Base-by-base conservation (phyloP, 805 yeast genomes). In the Metschnikowia lunata region DNA sequence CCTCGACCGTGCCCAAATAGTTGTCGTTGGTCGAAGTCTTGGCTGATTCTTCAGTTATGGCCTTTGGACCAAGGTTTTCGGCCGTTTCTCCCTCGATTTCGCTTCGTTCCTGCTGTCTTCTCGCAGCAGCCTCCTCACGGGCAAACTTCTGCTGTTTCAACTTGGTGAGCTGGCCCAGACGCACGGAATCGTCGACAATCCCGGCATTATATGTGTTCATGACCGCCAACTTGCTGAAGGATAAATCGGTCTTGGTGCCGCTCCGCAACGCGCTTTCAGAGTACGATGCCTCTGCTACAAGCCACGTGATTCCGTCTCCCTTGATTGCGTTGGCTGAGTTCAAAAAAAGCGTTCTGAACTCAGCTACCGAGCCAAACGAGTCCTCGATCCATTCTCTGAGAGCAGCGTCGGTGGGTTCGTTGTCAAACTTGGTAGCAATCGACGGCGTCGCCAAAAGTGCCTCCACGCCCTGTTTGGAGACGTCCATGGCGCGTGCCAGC, bases 241-340 rank as follows among this genome's bases (percentile, higher is more conserved):
- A 37, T 7, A 45, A 36, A 26, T 61, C 53, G 15, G 49, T 49
- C 9, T 45, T 57, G 10, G 62, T 49, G 38, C 46, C 55, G 36
- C 40, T 30, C 34, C 58, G 60, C 52, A 60, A 49, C 26, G 57
- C 52, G 34, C 51, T 50, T 40, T 66, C 67, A 15, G 66, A 54
- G 45, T 60, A 55, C 36, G 61, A 61, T 12, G 62, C 72, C 64
- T 72, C 74, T 46, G 91, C 95, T 18, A 89, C 83, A 14, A 93
- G 69, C 93, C 97, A 93, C 9, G 90, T 85, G 64, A 76, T 82
- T 3, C 99, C 99, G 63, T 88, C 91, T 40, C 98, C 97, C 48
- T 83, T 80, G 48, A 88, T 78, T 4, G 84, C 76, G 39, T 72
- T 66, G 9, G 91, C 88, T 1, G 93, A 80, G 46, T 79, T 76